Evolutionary conservation across 805 yeast species (phyloP), one percentile per base, ranked within the genome.

Genomic region (Saccharomycopsis sp.): DNA sequence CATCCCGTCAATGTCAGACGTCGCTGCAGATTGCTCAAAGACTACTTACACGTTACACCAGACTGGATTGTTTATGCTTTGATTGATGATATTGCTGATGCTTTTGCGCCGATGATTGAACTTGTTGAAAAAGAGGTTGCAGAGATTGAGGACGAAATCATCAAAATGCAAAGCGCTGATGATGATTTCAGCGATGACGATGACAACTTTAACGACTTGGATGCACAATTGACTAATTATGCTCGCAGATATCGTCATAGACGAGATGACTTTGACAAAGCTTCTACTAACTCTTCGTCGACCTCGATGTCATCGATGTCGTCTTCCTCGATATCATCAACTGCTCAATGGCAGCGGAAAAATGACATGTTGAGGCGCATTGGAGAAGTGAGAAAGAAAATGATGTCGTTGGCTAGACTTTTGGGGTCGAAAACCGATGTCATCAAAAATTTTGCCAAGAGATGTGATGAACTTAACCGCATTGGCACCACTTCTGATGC

Each of bases 351-450:
- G 96, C 83, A 78, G 52, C 73, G 81, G 48, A 87, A 88, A 61
- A 96, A 96, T 7, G 95, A 88, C 54, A 85, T 92, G 95, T 68
- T 92, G 62, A 65, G 95, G 48, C 68, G 95, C 54, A 89, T 92
- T 48, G 98, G 97, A 30, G 97, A 88, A 57, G 82, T 95, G 49
- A 79, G 98, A 47, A 87, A 87, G 55, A 67, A 95, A 34, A 96
- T 92, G 2, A 89, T 89, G 97, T 78, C 92, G 13, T 69, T 92
- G 17, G 64, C 86, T 49, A 64, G 97, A 39, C 67, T 92, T 38
- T 60, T 92, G 41, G 94, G 95, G 3, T 79, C 85, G 38, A 92
- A 92, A 61, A 96, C 96, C 0, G 98, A 92, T 60, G 98, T 92
- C 13, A 85, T 92, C 50, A 85, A 84, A 55, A 96, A 96, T 0